Conservation (phyloP, 331 rosid species). For the Prunus yedoensis region DNA sequence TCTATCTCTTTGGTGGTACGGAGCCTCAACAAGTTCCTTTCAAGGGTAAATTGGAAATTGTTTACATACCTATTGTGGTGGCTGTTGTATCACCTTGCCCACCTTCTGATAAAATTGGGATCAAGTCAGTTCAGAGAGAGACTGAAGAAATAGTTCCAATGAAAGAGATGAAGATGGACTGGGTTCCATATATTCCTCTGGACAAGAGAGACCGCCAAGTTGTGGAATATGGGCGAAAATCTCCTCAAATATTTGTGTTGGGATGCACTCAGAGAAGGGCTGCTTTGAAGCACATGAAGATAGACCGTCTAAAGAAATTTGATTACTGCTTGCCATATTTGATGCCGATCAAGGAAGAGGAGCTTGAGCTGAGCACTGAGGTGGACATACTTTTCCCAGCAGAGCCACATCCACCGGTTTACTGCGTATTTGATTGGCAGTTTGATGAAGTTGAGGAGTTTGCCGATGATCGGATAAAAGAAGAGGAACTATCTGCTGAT, state of each 20-base stretch:
- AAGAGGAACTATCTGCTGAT: background rate
- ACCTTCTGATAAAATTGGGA: constrained; percentile 91
- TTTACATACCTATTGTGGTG: constrained; percentile 83
- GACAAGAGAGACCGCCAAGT: constrained; percentile 75
- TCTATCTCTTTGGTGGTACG: constrained; percentile 80
- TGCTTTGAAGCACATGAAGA: constrained; percentile 81
- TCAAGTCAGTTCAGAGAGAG: constrained; percentile 95
- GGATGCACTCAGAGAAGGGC: constrained; percentile 95
- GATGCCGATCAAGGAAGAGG: constrained; percentile 86
- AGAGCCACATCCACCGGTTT: constrained; percentile 59
- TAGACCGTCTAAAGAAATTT: constrained; percentile 85
- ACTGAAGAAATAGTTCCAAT: constrained; percentile 89
- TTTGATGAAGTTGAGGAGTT: constrained; percentile 17
- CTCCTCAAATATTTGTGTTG: constrained; percentile 71
- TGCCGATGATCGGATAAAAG: background rate
- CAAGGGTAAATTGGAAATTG: constrained; percentile 66
- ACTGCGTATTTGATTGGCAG: constrained; percentile 9
- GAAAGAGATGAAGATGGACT: constrained; percentile 97
- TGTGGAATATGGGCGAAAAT: constrained; percentile 50
- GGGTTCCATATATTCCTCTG: constrained; percentile 92
- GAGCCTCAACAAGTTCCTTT: constrained; percentile 78
- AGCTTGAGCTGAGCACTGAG: constrained; percentile 82
- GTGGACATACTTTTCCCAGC: constrained; percentile 72
- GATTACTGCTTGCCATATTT: constrained; percentile 97
- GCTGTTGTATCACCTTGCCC: constrained; percentile 96